Evolutionary conservation across 306 rosid genomes (phyloP).

Genomic region (Cercis canadensis): DNA sequence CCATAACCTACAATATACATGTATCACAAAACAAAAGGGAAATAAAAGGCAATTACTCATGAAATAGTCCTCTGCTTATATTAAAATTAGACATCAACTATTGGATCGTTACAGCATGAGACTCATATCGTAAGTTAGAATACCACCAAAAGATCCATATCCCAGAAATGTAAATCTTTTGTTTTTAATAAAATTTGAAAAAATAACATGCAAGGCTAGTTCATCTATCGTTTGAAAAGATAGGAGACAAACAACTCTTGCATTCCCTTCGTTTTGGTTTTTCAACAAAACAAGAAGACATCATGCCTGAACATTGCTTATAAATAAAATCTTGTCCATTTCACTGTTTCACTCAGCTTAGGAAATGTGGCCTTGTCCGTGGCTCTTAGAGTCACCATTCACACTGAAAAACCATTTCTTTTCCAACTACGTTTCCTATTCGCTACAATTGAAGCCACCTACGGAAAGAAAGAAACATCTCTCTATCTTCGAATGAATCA

Average conservation of each 20-base stretch:
- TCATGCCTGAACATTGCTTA: not conserved
- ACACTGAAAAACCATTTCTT: not conserved
- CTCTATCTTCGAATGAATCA: not conserved
- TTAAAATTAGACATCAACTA: conserved; percentile 22
- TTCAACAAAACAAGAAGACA: not conserved
- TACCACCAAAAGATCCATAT: not conserved
- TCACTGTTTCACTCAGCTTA: conserved; percentile 9
- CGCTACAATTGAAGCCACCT: not conserved
- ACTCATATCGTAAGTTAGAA: too few species aligned
- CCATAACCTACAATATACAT: too few species aligned
- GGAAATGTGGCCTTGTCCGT: not conserved
- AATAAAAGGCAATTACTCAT: too few species aligned
- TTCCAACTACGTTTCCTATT: not conserved
- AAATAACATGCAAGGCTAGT: not conserved
- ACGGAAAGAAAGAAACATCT: too few species aligned
- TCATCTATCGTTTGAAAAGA: too few species aligned
- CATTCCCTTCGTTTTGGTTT: too few species aligned
- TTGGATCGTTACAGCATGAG: not conserved
- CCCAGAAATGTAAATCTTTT: not conserved
- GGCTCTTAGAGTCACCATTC: conserved; percentile 6
- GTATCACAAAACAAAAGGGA: too few species aligned
- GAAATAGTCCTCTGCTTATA: too few species aligned
- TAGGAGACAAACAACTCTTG: too few species aligned
- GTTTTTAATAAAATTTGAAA: too few species aligned
- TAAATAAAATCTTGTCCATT: not conserved